Base-by-base conservation (phyloP, 192 early-diverging fungal species). In the Umbelopsis sp. region DNA sequence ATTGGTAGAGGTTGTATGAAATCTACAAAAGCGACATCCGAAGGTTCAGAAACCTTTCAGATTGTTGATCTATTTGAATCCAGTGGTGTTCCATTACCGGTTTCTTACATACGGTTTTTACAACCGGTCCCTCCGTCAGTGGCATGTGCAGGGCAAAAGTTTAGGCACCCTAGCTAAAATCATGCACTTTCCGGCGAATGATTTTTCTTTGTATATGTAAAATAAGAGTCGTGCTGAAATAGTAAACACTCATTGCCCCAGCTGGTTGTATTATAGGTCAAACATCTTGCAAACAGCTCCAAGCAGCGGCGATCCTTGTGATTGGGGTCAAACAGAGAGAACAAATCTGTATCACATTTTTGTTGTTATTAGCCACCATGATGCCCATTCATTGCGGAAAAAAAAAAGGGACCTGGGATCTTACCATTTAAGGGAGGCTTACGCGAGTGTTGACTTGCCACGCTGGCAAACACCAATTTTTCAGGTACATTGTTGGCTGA, bases 241-340 rank as follows among this genome's bases (percentile, higher is more conserved):
- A 81, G 74, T 49, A 91, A 68, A 47, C 79, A 77, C 74, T 93
- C 90, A 50, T 93, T 93, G 2, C 92, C 92, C 90, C 91, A 92
- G 24, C 81, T 79, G 0, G 83, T 74, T 81, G 88, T 89, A 7
- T 84, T 86, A 31, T 80, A 76, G 20, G 79, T 66, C 17, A 90
- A 71, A 62, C 81, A 86, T 20, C 91, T 73, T 14, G 89, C 90
- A 80, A 93, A 93, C 52, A 93, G 65, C 69, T 93, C 91, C 10
- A 93, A 72, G 21, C 83, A 82, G 2, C 53, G 53, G 14, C 84
- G 66, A 24, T 81, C n/a, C 11, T 3, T 4, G 6, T 49, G 43
- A 11, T 56, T 56, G 3, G 53, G 38, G 17, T 81, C 5, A 68
- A 71, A 83, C 7, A 26, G 67, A 34, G 68, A 12, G 0, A 85